These are phyloP conservation scores for Conticribra guillardii DNA, from an alignment of 108 stramenopile species.

Conservation along the genomic window DNA sequence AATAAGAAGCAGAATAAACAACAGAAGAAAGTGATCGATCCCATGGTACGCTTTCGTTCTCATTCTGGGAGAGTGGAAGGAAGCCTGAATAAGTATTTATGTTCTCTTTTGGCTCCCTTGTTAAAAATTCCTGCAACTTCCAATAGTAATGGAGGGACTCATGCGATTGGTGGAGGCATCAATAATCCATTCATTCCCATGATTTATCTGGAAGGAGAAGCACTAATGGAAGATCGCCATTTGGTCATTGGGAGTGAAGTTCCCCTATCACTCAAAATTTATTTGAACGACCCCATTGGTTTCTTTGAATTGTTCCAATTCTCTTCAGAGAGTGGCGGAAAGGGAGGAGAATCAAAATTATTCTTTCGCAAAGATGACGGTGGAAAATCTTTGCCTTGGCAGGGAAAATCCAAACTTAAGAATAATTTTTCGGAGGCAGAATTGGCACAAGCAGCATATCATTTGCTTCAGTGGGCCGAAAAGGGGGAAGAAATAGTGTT, in stretches of 20 bases:
- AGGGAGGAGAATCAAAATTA: conserved; percentile 9
- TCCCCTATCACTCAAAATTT: conserved; percentile 55
- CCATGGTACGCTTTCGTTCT: conserved; percentile 62
- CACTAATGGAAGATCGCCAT: conserved; percentile 73
- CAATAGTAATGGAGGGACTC: neutral
- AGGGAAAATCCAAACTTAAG: neutral
- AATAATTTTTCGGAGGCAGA: conserved; percentile 9
- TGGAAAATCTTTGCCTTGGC: neutral
- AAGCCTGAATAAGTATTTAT: conserved; percentile 54
- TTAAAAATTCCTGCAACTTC: conserved; percentile 16
- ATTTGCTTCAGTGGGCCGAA: conserved; percentile 82
- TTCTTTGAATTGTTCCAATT: conserved; percentile 63
- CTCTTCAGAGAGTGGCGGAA: neutral
- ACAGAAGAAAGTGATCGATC: conserved; percentile 13
- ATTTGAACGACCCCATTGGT: conserved; percentile 39
- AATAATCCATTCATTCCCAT: conserved; percentile 19
- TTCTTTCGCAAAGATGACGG: conserved; percentile 19
- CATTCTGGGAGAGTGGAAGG: conserved; percentile 10
- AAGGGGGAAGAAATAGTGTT: conserved; percentile 59
- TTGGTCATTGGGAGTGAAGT: conserved; percentile 70
- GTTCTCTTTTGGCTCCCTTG: conserved; percentile 58
- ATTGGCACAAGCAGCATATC: conserved; percentile 63
- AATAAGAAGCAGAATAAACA: neutral
- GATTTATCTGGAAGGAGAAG: conserved; percentile 50
- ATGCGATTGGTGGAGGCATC: neutral